These are phyloP conservation scores for Emmonsiellopsis sp. DNA, from an alignment of 2,329 filamentous ascomycete genomes.

Conservation along the genomic window DNA sequence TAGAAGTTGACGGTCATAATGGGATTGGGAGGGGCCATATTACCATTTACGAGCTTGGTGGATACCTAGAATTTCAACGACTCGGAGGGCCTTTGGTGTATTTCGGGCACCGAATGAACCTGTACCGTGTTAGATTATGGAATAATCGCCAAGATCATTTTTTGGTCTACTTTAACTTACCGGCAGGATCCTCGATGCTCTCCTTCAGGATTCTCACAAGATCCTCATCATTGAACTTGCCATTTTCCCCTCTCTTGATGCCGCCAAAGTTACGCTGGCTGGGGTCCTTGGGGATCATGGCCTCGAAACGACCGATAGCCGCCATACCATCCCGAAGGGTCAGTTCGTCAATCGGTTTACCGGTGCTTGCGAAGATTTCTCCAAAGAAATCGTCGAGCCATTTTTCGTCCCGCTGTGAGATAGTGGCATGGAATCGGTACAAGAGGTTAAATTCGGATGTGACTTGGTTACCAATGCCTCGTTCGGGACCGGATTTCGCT, in stretches of 20 bases:
- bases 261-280: conserved; percentile 52
- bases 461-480: conserved; percentile 42
- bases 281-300: conserved; percentile 50
- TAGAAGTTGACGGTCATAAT: not conserved
- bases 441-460: conserved; percentile 45
- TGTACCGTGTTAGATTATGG: conserved; percentile 1
- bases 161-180: conserved; percentile 13
- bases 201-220: conserved; percentile 55
- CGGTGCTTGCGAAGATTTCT: conserved; percentile 9
- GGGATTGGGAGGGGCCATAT: not conserved
- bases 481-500: conserved; percentile 21
- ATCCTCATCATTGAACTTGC: conserved; percentile 58
- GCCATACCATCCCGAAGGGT: conserved; percentile 23
- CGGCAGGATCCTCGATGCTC: conserved; percentile 59
- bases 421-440: conserved; percentile 53
- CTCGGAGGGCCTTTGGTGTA: conserved; percentile 61
- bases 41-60: conserved; percentile 63
- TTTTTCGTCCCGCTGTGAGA: conserved; percentile 57
- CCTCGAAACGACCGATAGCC: conserved; percentile 50
- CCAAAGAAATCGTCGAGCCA: conserved; percentile 60
- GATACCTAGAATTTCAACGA: conserved; percentile 71
- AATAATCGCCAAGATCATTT: conserved; percentile 4
- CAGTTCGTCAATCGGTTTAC: conserved; percentile 11
- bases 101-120: conserved; percentile 61
- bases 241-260: conserved; percentile 50